Percentiles rank a stretch among this genome's conserved stretches.
These are phyloP conservation scores for Flaveria brownii DNA, from an alignment of 129 eudicot species.

Conservation along the genomic window DNA sequence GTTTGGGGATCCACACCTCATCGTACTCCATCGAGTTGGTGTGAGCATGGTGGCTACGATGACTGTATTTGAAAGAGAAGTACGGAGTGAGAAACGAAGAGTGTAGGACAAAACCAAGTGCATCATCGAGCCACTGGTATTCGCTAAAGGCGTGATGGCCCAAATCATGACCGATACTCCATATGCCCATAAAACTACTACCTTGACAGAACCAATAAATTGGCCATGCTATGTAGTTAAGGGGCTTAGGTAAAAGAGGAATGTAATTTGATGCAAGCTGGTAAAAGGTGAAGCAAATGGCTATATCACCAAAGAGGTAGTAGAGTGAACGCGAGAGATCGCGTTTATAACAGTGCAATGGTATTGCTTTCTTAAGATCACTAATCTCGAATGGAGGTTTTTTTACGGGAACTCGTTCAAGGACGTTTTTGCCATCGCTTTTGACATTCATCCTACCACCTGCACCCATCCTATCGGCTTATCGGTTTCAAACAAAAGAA, in stretches of 20 bases:
- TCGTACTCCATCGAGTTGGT: conserved; percentile 34
- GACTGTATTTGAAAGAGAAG: conserved; percentile 27
- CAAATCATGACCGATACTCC: conserved; percentile 37
- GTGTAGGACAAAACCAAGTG: conserved; percentile 23
- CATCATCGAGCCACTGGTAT: conserved; percentile 20
- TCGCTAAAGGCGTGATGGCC: conserved; percentile 28
- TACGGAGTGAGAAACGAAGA: conserved; percentile 24
- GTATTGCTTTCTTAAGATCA: conserved; percentile 29
- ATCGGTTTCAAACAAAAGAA: too few species aligned
- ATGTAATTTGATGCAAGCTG: conserved; percentile 24
- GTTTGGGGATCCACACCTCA: conserved; percentile 35
- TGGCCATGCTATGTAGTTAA: conserved; percentile 32
- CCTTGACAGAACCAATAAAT: conserved; percentile 36
- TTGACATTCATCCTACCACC: not conserved
- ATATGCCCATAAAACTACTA: conserved; percentile 31
- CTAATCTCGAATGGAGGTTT: conserved; percentile 19
- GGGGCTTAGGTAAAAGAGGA: conserved; percentile 27
- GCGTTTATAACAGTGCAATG: conserved; percentile 29
- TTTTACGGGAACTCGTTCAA: too few species aligned
- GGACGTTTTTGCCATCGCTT: too few species aligned
- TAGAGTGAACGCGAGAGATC: conserved; percentile 11
- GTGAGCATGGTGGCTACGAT: conserved; percentile 40
- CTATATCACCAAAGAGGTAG: conserved; percentile 22
- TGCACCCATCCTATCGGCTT: not conserved
- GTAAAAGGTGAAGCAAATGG: conserved; percentile 24